Conservation (phyloP, 2,329 filamentous ascomycete species). For the Cryphonectria radicalis region DNA sequence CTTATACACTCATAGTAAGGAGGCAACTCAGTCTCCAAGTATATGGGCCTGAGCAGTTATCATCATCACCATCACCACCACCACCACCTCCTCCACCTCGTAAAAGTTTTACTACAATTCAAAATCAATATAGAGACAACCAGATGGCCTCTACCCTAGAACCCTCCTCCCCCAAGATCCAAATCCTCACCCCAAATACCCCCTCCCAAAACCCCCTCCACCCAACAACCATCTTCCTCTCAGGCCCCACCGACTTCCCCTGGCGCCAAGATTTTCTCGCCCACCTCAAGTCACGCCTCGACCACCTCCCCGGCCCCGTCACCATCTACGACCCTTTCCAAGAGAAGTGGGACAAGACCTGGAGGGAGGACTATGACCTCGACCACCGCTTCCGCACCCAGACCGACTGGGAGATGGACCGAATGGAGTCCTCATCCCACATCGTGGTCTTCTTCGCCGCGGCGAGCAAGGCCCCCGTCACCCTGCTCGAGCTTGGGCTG, state of each 20-base stretch:
- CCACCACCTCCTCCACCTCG: not conserved
- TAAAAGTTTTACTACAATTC: not conserved
- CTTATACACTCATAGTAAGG: not conserved
- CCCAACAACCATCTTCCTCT: constrained; percentile 54
- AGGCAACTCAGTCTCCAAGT: not conserved
- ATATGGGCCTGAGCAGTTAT: too few relatives aligned
- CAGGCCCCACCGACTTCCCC: constrained; percentile 55
- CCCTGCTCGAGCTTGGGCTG: constrained; percentile 64
- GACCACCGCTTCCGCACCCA: constrained; percentile 53
- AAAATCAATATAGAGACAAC: not conserved
- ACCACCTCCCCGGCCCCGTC: constrained; percentile 42
- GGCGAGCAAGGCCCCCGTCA: constrained; percentile 58
- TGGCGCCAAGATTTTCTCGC: constrained; percentile 55
- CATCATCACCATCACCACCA: not conserved
- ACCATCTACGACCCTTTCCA: constrained; percentile 63
- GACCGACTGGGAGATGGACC: constrained; percentile 64
- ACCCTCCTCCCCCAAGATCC: not conserved
- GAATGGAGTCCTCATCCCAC: constrained; percentile 56
- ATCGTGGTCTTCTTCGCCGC: constrained; percentile 62
- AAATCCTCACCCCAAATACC: constrained; percentile 26
- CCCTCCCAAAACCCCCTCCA: constrained; percentile 11
- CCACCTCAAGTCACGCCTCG: constrained; percentile 41
- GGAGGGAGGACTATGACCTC: constrained; percentile 54
- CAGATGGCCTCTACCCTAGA: not conserved
- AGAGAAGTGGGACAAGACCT: constrained; percentile 58